Base-by-base conservation (phyloP, 225 moss, liverwort and hornwort genomes). In the Thuidium tamariscinum region DNA sequence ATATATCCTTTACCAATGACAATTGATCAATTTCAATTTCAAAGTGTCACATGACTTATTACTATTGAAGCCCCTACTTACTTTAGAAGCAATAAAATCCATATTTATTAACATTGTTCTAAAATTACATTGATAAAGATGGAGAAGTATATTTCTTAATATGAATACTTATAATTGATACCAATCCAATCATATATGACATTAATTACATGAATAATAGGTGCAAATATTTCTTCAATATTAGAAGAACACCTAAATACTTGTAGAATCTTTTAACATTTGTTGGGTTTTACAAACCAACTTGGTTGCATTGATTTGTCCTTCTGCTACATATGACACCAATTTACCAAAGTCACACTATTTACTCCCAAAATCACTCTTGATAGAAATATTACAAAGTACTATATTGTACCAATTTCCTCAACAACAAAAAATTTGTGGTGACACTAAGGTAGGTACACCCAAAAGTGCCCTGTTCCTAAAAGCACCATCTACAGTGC, bases 31-130 rank as follows among this genome's bases (percentile, higher is more conserved):
- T 68, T 23, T 23, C 27, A 44, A 44, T 10, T 29, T 3, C 71
- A 44, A 42, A 27, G 27, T 27, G 5, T 70, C 9, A 42, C 2
- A 44, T 5, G 16, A 44, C 17, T 27, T 44, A 0, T 70, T 44
- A 54, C 27, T 70, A 16, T 70, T 2, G 0, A 2, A 0, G 2
- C 5, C 27, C 27, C 0, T 7, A 0, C 1, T 26, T 70, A 7
- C 42, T 70, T 42, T 8, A 42, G 8, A 26, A 1, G 9, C 16
- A 42, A 70, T 70, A 70, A 16, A 27, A 42, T 27, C 16, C 9
- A 70, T 42, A 70, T 2, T 26, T 3, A 41, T 25, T 25, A 9
- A 27, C 16, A 42, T 42, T 26, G 16, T 42, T 26, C 16, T 9
- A 42, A 11, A 16, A 7, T 7, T 27, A 9, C 27, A 42, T 42